Evolutionary conservation across 2,329 filamentous ascomycete genomes (phyloP).

Genomic region (Akanthomyces dipterigenus): DNA sequence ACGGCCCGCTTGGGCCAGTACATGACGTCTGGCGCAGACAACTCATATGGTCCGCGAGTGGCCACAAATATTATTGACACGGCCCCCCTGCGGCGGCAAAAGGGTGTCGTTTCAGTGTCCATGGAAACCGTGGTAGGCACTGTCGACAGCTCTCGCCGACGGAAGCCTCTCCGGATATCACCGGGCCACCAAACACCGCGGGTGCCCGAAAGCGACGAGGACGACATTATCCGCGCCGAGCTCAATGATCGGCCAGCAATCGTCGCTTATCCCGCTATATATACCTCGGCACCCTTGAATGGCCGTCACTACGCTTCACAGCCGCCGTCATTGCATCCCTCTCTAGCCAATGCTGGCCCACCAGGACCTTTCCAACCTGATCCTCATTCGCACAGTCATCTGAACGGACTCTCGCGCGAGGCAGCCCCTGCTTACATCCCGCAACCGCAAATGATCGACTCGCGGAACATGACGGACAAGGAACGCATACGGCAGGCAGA

Average conservation of each 20-base stretch:
- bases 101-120: slow-evolving; percentile 79
- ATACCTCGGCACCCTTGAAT: slow-evolving; percentile 27
- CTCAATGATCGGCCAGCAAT: slow-evolving; percentile 14
- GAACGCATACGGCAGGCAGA: slow-evolving; percentile 73
- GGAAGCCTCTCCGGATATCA: slow-evolving; percentile 20
- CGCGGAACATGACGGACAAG: slow-evolving; percentile 70
- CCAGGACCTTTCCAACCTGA: slow-evolving; percentile 8
- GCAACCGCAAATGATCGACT: slow-evolving; percentile 51
- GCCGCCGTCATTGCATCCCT: slow-evolving; percentile 11
- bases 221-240: slow-evolving; percentile 22
- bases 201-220: slow-evolving; percentile 26
- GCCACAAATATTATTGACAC: slow-evolving; percentile 75
- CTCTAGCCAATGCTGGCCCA: slow-evolving; percentile 14
- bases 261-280: slow-evolving; percentile 18
- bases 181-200: slow-evolving; percentile 22
- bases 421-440: slow-evolving; percentile 46
- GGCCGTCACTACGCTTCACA: slow-evolving; percentile 20
- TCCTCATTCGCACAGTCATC: slow-evolving; percentile 6
- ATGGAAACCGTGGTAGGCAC: slow-evolving; percentile 89
- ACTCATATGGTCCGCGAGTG: slow-evolving; percentile 25
- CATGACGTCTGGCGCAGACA: slow-evolving; percentile 20
- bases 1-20: slow-evolving; percentile 31
- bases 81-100: slow-evolving; percentile 76
- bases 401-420: slow-evolving; percentile 16
- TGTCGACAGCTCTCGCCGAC: slow-evolving; percentile 55